These are phyloP conservation scores for Phyllosticta citrichinensis DNA, from an alignment of 2,329 filamentous ascomycete genomes.

Conservation along the genomic window DNA sequence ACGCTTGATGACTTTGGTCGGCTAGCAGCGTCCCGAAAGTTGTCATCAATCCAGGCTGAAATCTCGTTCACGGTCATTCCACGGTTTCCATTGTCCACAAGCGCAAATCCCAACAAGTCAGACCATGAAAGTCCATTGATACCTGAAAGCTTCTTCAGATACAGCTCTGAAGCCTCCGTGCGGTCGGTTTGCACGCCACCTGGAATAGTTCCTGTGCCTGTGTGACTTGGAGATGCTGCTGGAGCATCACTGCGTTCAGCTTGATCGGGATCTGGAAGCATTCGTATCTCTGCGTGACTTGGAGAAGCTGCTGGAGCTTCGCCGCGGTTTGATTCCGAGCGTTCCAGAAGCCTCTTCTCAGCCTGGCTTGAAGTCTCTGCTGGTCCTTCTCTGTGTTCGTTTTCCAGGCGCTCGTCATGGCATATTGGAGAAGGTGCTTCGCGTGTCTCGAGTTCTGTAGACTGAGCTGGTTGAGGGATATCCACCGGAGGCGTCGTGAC, in stretches of 20 bases:
- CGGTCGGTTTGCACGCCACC: neutral
- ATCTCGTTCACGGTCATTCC: slow-evolving; percentile 4
- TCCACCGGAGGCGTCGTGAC: no score
- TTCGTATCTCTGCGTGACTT: neutral
- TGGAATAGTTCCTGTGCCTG: neutral
- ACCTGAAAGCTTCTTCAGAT: neutral
- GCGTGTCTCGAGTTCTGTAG: no score
- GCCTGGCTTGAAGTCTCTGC: no score
- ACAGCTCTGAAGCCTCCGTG: neutral
- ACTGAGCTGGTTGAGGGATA: no score
- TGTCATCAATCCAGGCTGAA: slow-evolving; percentile 5
- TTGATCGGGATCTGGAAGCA: neutral
- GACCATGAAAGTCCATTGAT: neutral
- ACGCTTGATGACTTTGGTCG: neutral
- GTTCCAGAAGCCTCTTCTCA: no score
- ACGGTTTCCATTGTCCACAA: slow-evolving; percentile 1
- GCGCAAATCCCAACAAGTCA: slow-evolving; percentile 7
- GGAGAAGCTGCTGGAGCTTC: neutral
- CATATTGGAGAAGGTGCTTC: no score
- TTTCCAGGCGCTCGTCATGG: no score
- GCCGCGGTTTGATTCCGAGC: no score
- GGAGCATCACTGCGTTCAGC: neutral
- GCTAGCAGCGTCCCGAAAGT: neutral
- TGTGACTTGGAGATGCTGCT: neutral
- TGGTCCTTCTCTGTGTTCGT: no score